Conservation (phyloP, 352 stramenopile species). For the Phytopythium delawarense region DNA sequence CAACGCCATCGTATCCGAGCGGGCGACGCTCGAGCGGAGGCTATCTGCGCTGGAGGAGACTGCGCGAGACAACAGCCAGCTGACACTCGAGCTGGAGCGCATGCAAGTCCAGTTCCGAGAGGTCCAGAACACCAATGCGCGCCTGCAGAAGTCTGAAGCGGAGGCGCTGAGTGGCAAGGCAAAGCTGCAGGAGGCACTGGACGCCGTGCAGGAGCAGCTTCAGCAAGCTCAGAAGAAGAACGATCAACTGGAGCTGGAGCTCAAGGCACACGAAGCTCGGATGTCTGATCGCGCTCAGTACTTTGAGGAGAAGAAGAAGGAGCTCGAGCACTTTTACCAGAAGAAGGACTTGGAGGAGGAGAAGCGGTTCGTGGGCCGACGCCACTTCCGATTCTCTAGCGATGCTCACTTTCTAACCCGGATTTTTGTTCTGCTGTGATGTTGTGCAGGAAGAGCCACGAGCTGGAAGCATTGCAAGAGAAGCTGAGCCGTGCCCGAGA, state of each 20-base stretch:
- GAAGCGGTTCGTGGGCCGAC: slow-evolving; percentile 20
- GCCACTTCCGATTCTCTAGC: not conserved
- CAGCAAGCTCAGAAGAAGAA: slow-evolving; percentile 49
- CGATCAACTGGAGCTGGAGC: slow-evolving; percentile 50
- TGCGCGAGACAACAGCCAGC: slow-evolving; percentile 29
- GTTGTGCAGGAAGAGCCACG: slow-evolving; percentile 30
- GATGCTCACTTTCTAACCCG: not conserved
- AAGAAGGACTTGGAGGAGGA: slow-evolving; percentile 52
- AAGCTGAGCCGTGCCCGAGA: slow-evolving; percentile 41
- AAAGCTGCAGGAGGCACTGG: slow-evolving; percentile 27
- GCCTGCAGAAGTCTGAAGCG: slow-evolving; percentile 34
- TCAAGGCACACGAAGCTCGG: slow-evolving; percentile 45
- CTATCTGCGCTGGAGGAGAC: slow-evolving; percentile 31
- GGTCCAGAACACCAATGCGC: slow-evolving; percentile 25
- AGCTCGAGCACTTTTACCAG: slow-evolving; percentile 58
- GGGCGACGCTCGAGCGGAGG: slow-evolving; percentile 28
- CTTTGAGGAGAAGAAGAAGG: slow-evolving; percentile 66
- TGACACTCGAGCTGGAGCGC: slow-evolving; percentile 31
- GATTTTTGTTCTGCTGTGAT: not conserved
- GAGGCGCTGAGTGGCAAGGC: slow-evolving; percentile 25
- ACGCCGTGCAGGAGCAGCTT: slow-evolving; percentile 47
- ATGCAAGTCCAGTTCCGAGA: slow-evolving; percentile 24
- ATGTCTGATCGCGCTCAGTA: slow-evolving; percentile 43
- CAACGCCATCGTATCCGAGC: slow-evolving; percentile 26
- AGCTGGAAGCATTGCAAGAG: slow-evolving; percentile 53